Base-by-base conservation (phyloP, 768 basidiomycete species). In the Thelephora aurantiotincta region DNA sequence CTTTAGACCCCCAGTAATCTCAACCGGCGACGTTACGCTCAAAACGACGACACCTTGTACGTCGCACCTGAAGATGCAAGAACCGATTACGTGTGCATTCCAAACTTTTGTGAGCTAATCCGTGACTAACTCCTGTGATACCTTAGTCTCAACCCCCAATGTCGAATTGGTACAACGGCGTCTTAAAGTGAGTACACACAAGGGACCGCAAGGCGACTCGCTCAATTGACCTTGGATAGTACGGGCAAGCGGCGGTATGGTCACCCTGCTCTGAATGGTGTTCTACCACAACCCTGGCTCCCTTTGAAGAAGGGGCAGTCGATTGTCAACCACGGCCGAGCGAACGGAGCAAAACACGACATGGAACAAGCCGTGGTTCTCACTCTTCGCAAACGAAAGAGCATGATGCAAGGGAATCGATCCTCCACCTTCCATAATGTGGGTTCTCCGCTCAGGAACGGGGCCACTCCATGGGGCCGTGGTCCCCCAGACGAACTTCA, bases 161-260 rank as follows among this genome's bases (percentile, higher is more conserved):
- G 88, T 82, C 85, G 12, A 89, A 89, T 55, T 93, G 89, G 80
- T 97, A 90, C 61, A 74, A 73, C 38, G 94, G 94, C 0, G 89
- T 98, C 18, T 69, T 98, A 12, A 94, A 94, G 88, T 89, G 60
- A 54, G 69, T 55, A 43, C 11, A 19, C 18, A 11, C 12, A 11
- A n/a, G 19, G 11, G 14, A 35, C 23, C 1, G 22, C 33, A 16
- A 33, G 12, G 6, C 20, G 5, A 16, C 43, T 11, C 38, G 41
- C 14, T 49, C 19, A 44, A 7, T 18, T 13, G 11, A 18, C 41
- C 56, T 12, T 23, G 37, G 35, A 33, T 51, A 91, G 88, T 60
- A 96, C 92, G n/a, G 91, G 91, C 9, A 90, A 93, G 61, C 70
- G 87, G 44, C 80, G 93, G 36, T 98, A 97, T 55, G 92, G 88